Evolutionary conservation across 306 rosid species (phyloP), one percentile per base, ranked within the genome.

Genomic region (Vigna unguiculata): DNA sequence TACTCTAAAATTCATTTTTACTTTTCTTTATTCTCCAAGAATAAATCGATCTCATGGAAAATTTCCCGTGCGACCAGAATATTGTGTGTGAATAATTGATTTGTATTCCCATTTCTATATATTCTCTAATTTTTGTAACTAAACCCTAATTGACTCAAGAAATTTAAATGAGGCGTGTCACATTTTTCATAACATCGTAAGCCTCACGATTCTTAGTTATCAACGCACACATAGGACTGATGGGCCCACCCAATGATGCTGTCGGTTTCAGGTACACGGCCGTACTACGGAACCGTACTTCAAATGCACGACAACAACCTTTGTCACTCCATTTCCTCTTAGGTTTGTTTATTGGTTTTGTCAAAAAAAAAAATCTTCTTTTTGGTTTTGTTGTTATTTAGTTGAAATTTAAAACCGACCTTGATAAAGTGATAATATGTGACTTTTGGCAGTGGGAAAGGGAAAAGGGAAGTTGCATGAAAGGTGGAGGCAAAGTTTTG

Each of bases 381-480:
- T 40, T 40, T 40, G 45, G 2, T 40, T 9, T 2, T 38, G 2
- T 7, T 8, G 41, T 38, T 38, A 8, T 32, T 12, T 60, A 7
- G 71, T 75, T 47, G 79, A 47, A 62, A 61, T 9, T 48, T 76
- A 46, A 57, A 78, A 78, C 52, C 51, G 40, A 57, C 69, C 69
- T 41, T 20, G 46, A 22, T 3, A 0, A 14, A 46, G 14, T 9
- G 52, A 78, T 2, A 69, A 78, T 2, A 69, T 52, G 25, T 69
- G 79, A 73, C 79, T 66, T 80, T 80, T 73, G 25, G 47, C 43
- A 20, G 7, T 7, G 69, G 9, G 74, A 47, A 64, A 72, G 32
- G 83, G 40, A 49, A 20, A 53, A 57, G n/a, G 43, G 43, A 59
- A 25, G 20, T 2, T 59, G 41, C 41, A 25, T 21, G 7, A 17